Base-by-base conservation (phyloP, 495 filamentous ascomycete genomes). In the Parmelia sp. region DNA sequence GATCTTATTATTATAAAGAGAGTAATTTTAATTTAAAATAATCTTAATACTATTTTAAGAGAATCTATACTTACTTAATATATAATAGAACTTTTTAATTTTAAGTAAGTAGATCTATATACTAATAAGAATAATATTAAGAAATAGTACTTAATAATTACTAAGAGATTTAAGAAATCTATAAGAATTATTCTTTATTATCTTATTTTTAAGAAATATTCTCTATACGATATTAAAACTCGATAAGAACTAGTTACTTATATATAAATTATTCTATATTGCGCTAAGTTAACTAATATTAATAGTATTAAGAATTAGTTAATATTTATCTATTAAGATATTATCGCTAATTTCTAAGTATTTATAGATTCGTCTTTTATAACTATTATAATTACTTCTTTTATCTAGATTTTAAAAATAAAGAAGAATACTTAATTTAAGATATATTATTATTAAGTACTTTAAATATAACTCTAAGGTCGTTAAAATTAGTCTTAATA, bases 1-100 rank as follows among this genome's bases (percentile, higher is more conserved):
- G 37, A 56, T 56, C 33, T 55, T 23, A 27, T 56, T 36, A 17
- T 56, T 47, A 17, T 27, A 57, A 63, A 49, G 12, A n/a, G 35
- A 49, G n/a, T 12, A 44, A 35, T 17, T 8, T 33, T 62, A 7
- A 56, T 56, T 56, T 14, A 27, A 9, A 56, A 19, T 19, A 56
- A 56, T 23, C 33, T 58, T 27, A 58, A 58, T 40, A 58, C 25
- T 15, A 23, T 19, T 17, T 37, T 58, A 39, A n/a, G 15, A 58
- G 15, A 37, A 2, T 10, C 36, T 10, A 25, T 37, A 21, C 25
- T 39, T 6, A 58, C 40, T 39, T 56, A 33, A 36, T 58, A 58
- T 58, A 58, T 58, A 10, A n/a, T 39, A 5, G 39, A 19, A 7
- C 15, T 58, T 14, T 58, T 40, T n/a, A 58, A 58, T 23, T 35